Evolutionary conservation across 2,329 filamentous ascomycete genomes (phyloP), one percentile per base, ranked within the genome.

Genomic region (Xylaria arbuscula): DNA sequence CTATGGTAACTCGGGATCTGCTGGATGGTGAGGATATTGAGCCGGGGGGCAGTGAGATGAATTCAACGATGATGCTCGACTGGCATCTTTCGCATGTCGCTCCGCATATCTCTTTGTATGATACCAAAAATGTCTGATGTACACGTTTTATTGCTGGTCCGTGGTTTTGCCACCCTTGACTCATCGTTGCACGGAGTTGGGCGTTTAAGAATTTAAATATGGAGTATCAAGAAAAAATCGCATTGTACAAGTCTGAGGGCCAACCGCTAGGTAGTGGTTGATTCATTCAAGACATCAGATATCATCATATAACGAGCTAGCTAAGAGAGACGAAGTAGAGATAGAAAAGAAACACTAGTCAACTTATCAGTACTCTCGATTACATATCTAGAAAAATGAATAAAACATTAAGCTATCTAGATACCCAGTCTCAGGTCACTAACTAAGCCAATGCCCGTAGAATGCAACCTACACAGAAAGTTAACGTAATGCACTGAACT

Each of bases 1-100:
- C 0, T 85, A 84, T 56, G 86, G 86, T 15, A 82, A 83, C 47
- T 85, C 86, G 17, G 85, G 85, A n/a, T 81, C 83, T 66, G 80
- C 80, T 53, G 82, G 83, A 40, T 87, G 85, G 85, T 83, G 82
- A 76, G 84, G 72, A 34, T 48, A 38, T 24, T 58, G 32, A 28
- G 38, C 48, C 24, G 50, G 6, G 6, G 22, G 54, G 17, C n/a
- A 48, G 45, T 58, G 36, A 58, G 50, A 45, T 59, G 15, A 40
- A 56, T 36, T 34, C 24, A 34, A 57, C 76, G 45, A 62, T 76
- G 69, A 60, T 66, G 58, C 64, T 54, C 38, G 62, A 61, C 58
- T 63, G 63, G 19, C 40, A 42, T 7, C 34, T 11, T n/a, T 59
- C 10, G 24, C 56, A 60, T 48, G 56, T 28, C 47, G 24, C 62